phyloP scores from a whole-genome alignment of 1,284 basidiomycete species.

The Trichosporon inkin region DNA sequence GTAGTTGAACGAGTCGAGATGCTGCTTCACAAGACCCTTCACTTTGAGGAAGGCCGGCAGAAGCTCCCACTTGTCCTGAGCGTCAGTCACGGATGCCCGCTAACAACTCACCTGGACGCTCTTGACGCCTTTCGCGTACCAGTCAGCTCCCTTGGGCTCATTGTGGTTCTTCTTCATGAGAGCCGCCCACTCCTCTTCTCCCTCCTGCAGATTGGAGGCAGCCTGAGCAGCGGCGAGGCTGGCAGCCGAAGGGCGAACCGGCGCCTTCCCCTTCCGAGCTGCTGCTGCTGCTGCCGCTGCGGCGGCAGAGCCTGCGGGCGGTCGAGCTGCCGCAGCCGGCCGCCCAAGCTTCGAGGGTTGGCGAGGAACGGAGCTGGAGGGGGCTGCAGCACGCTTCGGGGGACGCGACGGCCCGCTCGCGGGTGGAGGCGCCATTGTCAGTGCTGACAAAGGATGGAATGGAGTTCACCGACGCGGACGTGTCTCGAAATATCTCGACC shows the following conservation, averaged over 20 bases:
- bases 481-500: not conserved
- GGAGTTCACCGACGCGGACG: not conserved
- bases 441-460: not conserved
- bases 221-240: slow-evolving; percentile 5
- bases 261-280: slow-evolving; percentile 29
- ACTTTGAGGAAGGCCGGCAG: slow-evolving; percentile 92
- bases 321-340: slow-evolving; percentile 9
- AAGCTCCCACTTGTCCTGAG: slow-evolving; percentile 93
- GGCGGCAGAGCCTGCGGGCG: slow-evolving; percentile 9
- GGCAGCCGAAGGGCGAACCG: slow-evolving; percentile 18
- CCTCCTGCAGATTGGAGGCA: slow-evolving; percentile 24
- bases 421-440: slow-evolving; percentile 10
- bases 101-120: slow-evolving; percentile 53
- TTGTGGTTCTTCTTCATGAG: slow-evolving; percentile 44
- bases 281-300: slow-evolving; percentile 18
- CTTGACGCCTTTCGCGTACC: slow-evolving; percentile 54
- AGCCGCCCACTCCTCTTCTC: slow-evolving; percentile 47
- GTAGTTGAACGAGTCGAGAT: slow-evolving; percentile 99
- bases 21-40: slow-evolving; percentile 98
- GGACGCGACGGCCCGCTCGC: slow-evolving; percentile 12
- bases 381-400: slow-evolving; percentile 4
- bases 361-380: not conserved
- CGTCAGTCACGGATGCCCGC: not conserved
- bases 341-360: not conserved
- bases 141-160: slow-evolving; percentile 33